Evolutionary conservation across 441 rosid species (phyloP).

Genomic region (Jatropha multifida): DNA sequence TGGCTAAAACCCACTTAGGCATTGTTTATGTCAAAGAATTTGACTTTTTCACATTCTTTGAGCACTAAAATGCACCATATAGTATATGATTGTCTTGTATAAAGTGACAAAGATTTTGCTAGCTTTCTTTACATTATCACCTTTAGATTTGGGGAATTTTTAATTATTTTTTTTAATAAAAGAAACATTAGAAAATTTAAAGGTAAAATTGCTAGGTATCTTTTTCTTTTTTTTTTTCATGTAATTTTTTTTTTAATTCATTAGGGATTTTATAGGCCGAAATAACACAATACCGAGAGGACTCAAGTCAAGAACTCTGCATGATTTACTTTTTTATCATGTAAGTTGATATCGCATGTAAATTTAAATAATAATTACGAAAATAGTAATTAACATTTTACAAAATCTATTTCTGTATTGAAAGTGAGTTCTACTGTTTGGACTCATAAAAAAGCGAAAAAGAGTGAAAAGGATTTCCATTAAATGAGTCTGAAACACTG

Average conservation of each 20-base stretch:
- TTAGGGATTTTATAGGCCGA: too few species aligned
- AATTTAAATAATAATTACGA: too few species aligned
- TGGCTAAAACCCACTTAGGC: background rate
- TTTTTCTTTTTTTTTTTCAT: background rate
- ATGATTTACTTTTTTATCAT: too few species aligned
- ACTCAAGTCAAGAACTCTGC: too few species aligned
- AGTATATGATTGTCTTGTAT: background rate
- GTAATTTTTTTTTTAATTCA: too few species aligned
- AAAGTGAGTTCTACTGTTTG: background rate
- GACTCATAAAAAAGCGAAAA: background rate
- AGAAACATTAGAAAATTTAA: background rate
- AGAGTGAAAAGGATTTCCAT: background rate
- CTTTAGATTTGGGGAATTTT: background rate
- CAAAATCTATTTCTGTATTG: background rate
- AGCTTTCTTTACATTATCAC: background rate
- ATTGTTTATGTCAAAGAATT: background rate
- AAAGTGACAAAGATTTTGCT: slow-evolving; percentile 1
- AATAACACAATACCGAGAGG: too few species aligned
- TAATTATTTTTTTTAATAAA: background rate
- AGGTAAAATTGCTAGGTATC: background rate
- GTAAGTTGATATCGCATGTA: too few species aligned
- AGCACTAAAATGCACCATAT: background rate
- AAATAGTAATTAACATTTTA: too few species aligned
- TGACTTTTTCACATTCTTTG: background rate
- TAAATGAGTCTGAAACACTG: slow-evolving; percentile 3